A percentile compares a stretch with the other conserved stretches of the same genome.
These are phyloP conservation scores for Xylaria sp. DNA, from an alignment of 495 filamentous ascomycete species.

Conservation along the genomic window DNA sequence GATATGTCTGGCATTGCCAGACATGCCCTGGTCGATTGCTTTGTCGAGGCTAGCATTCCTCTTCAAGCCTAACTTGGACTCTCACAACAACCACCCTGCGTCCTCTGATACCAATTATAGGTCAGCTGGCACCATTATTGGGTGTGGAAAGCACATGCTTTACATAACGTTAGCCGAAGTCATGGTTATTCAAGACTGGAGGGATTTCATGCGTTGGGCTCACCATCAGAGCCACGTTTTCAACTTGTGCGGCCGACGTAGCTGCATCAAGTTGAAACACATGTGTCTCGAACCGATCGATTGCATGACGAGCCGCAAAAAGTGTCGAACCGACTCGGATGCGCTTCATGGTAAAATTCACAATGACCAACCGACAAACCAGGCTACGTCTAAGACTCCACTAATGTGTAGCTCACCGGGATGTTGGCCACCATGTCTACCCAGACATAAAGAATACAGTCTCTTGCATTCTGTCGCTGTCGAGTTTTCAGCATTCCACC, in stretches of 20 bases:
- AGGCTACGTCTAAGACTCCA: background rate
- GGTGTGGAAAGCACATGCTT: slow-evolving; percentile 6
- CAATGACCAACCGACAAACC: background rate
- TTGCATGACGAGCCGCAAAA: slow-evolving; percentile 11
- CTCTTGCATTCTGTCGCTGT: background rate
- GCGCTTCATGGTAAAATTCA: background rate
- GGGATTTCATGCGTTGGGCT: slow-evolving; percentile 24
- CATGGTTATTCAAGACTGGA: slow-evolving; percentile 21
- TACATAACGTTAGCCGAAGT: slow-evolving; percentile 11
- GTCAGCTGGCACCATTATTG: slow-evolving; percentile 10
- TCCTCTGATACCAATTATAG: background rate
- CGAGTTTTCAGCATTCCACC: slow-evolving; percentile 16
- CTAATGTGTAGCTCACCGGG: background rate
- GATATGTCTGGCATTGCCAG: slow-evolving; percentile 19
- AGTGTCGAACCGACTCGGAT: background rate
- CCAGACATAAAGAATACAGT: background rate
- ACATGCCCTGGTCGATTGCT: slow-evolving; percentile 25
- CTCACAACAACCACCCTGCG: background rate
- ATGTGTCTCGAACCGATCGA: slow-evolving; percentile 21
- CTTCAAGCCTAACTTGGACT: slow-evolving; percentile 12
- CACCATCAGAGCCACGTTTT: slow-evolving; percentile 18
- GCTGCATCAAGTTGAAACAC: slow-evolving; percentile 20
- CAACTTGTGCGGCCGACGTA: slow-evolving; percentile 15
- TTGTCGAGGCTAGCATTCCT: slow-evolving; percentile 22
- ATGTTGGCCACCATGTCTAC: slow-evolving; percentile 19